Evolutionary conservation across 2,329 filamentous ascomycete genomes (phyloP).

Genomic region (Huntiella omanensis): DNA sequence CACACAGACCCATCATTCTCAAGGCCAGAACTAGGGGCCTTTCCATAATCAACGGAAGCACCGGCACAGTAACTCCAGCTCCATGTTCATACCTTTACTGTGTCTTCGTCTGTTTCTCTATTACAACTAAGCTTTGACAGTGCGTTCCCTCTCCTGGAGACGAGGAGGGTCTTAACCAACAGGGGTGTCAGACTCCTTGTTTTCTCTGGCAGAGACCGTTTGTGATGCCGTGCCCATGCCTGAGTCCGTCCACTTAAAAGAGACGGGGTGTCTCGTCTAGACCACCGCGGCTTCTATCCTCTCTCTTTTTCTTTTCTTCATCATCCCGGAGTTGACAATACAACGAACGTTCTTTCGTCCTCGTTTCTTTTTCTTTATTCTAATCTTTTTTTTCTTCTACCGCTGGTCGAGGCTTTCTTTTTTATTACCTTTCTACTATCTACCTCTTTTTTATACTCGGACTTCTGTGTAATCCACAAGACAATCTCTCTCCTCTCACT

Average conservation of each 20-base stretch:
- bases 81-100: too few species aligned
- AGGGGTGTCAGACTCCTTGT: background rate
- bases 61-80: too few species aligned
- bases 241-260: background rate
- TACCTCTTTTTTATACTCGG: slow-evolving; percentile 2
- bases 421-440: slow-evolving; percentile 7
- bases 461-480: slow-evolving; percentile 1
- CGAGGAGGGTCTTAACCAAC: background rate
- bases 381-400: slow-evolving; percentile 9
- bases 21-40: too few species aligned
- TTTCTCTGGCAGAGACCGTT: background rate
- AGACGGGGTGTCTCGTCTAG: background rate
- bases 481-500: background rate
- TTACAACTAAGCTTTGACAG: background rate
- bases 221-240: too few species aligned
- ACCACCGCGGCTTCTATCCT: background rate
- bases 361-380: slow-evolving; percentile 5
- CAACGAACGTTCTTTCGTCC: slow-evolving; percentile 10
- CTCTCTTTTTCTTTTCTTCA: slow-evolving; percentile 5
- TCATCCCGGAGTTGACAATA: slow-evolving; percentile 10
- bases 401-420: slow-evolving; percentile 11
- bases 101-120: too few species aligned
- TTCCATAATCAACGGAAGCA: too few species aligned
- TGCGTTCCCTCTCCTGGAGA: background rate
- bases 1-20: too few species aligned